Evolutionary conservation across 305 asterid genomes (phyloP), one percentile per base, ranked within the genome.

Genomic region (Solanum hybrid): DNA sequence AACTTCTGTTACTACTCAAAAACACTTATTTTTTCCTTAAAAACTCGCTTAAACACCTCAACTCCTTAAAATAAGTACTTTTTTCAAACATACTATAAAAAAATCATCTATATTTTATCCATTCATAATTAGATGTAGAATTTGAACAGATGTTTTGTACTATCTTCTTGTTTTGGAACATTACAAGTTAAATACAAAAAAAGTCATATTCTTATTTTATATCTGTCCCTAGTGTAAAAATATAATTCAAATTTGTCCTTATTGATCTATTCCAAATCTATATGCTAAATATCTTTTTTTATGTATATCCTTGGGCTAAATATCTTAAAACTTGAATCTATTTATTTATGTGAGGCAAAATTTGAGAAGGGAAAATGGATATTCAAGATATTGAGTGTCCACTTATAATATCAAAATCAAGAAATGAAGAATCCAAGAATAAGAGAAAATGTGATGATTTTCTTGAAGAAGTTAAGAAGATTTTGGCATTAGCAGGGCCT

Each of bases 401-500:
- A 79, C 79, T 91, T 31, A 31, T 31, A 87, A 70, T 91, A 65
- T 80, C 78, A 15, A 22, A 86, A 15, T 68, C 90, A 24, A 37
- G 61, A n/a, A 79, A 89, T 38, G 79, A 80, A 26, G 86, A 39
- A 37, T 20, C 81, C 5, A 29, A 73, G 29, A n/a, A 37, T 26
- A 79, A 29, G 78, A 38, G 4, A 34, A 78, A 51, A 5, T 91
- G 73, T 24, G 51, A 33, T 86, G 92, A 79, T 22, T 70, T 86
- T 31, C 75, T 36, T 3, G 31, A 32, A 8, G 91, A 91, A 89
- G 78, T 86, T 14, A 86, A 70, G 93, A 85, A 90, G 90, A 90
- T 80, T 83, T 32, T 90, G 79, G 34, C 31, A 6, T 79, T 91
- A 89, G 90, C 92, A 65, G 90, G 90, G 4, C 93, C 93, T 79